A percentile compares a stretch with the other conserved stretches of the same genome.
Evolutionary conservation across 371 early-diverging fungal species (phyloP).

Genomic region (Mortierella sp.): DNA sequence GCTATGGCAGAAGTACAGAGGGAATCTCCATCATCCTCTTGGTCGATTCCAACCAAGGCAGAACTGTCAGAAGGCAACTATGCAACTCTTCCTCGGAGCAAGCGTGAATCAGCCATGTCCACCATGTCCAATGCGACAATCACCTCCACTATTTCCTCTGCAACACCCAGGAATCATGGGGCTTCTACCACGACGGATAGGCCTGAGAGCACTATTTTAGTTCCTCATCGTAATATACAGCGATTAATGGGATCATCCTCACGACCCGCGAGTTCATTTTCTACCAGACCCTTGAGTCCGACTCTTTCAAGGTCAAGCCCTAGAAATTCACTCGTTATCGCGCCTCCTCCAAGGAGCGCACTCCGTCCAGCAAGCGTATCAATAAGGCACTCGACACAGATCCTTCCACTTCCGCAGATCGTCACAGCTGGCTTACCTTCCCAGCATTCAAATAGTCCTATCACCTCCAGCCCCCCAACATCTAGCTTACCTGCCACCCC

Average conservation of each 20-base stretch:
- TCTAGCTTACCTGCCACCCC: conserved; percentile 38
- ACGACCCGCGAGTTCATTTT: conserved; percentile 34
- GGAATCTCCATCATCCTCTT: conserved; percentile 22
- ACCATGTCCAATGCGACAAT: conserved; percentile 8
- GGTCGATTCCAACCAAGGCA: conserved; percentile 37
- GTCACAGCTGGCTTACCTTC: conserved; percentile 23
- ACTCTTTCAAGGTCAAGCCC: conserved; percentile 36
- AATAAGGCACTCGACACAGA: conserved; percentile 48
- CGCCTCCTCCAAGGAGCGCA: conserved; percentile 48
- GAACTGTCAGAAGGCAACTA: conserved; percentile 8
- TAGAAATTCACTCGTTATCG: conserved; percentile 44
- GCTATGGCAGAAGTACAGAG: conserved; percentile 32
- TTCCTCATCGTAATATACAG: conserved; percentile 20
- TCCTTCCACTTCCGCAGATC: conserved; percentile 38
- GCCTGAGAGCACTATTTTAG: neutral
- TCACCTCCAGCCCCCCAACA: conserved; percentile 25
- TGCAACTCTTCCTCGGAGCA: conserved; percentile 39
- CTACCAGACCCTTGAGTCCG: conserved; percentile 37
- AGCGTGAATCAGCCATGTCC: conserved; percentile 45
- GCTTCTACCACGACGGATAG: conserved; percentile 18
- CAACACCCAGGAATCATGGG: conserved; percentile 4
- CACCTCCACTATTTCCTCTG: neutral
- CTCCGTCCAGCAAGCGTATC: conserved; percentile 45
- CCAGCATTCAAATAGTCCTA: conserved; percentile 2
- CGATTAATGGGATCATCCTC: conserved; percentile 4